Conservation (phyloP, 129 eudicot species). For the Helianthus tuberosus region DNA sequence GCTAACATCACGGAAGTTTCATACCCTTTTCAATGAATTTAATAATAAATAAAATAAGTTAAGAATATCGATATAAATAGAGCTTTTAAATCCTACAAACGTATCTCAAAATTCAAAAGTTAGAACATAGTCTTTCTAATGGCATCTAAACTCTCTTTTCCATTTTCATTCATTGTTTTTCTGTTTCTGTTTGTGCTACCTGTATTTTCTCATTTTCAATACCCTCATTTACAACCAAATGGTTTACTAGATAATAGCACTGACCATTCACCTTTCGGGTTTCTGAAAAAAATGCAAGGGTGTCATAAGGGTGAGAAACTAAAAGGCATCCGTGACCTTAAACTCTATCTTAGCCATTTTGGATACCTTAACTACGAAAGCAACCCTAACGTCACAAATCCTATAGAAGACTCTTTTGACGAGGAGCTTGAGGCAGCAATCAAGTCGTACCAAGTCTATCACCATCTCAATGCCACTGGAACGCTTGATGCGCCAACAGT, state of each 20-base stretch:
- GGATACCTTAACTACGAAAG: constrained; percentile 27
- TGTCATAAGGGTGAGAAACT: constrained; percentile 28
- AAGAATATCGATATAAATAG: constrained; percentile 13
- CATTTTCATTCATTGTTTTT: constrained; percentile 17
- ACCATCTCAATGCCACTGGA: constrained; percentile 36
- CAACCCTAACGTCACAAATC: not conserved
- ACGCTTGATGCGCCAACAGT: constrained; percentile 30
- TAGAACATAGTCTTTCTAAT: not conserved
- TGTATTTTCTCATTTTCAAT: constrained; percentile 7
- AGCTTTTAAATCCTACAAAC: not conserved
- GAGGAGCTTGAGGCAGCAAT: constrained; percentile 27
- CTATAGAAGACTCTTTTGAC: constrained; percentile 28
- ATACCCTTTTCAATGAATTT: not conserved
- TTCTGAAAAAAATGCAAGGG: constrained; percentile 25
- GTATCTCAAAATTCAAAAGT: not conserved
- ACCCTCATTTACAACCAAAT: constrained; percentile 6
- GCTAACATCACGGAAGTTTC: too few species aligned
- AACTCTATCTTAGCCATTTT: constrained; percentile 31
- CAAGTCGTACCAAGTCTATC: constrained; percentile 40
- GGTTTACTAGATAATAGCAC: constrained; percentile 11
- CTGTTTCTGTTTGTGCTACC: not conserved
- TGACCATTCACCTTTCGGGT: constrained; percentile 19
- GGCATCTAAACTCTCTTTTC: constrained; percentile 12
- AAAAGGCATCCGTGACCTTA: constrained; percentile 19
- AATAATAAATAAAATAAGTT: not conserved